Percentiles rank a stretch among this genome's conserved stretches.
Conservation (phyloP, 2,329 filamentous ascomycete species). For the Colletotrichum spaethianum region DNA sequence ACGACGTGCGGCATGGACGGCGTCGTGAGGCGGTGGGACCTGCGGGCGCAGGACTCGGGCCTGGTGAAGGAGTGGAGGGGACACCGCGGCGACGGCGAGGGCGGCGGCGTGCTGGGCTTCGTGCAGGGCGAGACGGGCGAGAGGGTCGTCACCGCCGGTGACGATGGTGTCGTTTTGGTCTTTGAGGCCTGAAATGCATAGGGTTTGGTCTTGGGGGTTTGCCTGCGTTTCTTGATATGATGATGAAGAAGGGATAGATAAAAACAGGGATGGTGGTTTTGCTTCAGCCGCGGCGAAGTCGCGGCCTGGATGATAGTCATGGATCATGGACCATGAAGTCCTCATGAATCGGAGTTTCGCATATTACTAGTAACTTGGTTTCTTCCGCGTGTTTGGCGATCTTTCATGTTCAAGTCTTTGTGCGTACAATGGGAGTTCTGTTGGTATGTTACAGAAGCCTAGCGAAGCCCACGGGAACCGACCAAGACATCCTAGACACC, state of each 20-base stretch:
- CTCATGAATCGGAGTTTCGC: constrained; percentile 17
- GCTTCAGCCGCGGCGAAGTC: neutral
- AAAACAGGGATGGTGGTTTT: constrained; percentile 6
- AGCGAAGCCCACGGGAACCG: neutral
- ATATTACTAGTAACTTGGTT: neutral
- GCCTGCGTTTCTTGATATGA: constrained; percentile 7
- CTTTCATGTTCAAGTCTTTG: neutral
- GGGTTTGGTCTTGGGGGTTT: neutral
- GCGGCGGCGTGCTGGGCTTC: constrained; percentile 91
- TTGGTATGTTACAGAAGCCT: neutral
- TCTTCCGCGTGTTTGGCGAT: neutral
- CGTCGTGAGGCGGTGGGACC: constrained; percentile 90
- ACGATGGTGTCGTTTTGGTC: constrained; percentile 81
- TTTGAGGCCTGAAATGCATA: constrained; percentile 67
- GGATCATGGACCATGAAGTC: neutral
- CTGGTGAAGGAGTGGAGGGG: constrained; percentile 91
- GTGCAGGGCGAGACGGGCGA: constrained; percentile 84
- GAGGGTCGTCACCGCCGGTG: constrained; percentile 88
- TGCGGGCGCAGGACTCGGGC: constrained; percentile 74
- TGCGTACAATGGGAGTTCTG: neutral
- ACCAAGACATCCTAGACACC: constrained; percentile 13
- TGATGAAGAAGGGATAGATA: constrained; percentile 25
- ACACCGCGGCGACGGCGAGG: constrained; percentile 86
- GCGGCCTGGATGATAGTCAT: constrained; percentile 4
- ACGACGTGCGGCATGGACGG: constrained; percentile 95